Conservation (phyloP, 768 basidiomycete species). For the Tylopilus sp. region DNA sequence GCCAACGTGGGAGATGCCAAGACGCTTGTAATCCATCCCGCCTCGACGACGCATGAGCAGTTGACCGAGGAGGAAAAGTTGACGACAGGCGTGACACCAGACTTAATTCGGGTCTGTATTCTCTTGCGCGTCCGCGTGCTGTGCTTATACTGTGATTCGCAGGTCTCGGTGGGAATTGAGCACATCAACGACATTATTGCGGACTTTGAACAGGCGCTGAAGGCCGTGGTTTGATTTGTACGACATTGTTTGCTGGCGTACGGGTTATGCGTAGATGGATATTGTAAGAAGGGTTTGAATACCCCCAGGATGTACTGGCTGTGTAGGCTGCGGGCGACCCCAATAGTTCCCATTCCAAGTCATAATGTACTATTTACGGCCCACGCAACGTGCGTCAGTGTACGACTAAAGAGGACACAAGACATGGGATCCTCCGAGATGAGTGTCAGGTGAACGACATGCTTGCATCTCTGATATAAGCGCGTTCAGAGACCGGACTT, state of each 20-base stretch:
- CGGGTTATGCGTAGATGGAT: not conserved
- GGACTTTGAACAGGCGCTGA: conserved; percentile 42
- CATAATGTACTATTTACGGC: too few species aligned
- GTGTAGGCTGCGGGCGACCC: not conserved
- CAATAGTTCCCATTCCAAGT: not conserved
- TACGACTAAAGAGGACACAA: too few species aligned
- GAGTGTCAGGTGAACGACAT: too few species aligned
- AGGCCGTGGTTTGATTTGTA: conserved; percentile 12
- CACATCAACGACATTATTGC: conserved; percentile 45
- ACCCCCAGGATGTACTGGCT: not conserved
- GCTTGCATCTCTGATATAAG: too few species aligned
- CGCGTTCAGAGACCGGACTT: too few species aligned
- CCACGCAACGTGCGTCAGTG: too few species aligned
- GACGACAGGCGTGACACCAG: conserved; percentile 48
- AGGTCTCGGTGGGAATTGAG: conserved; percentile 46
- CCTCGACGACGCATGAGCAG: conserved; percentile 59
- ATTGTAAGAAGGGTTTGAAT: conserved; percentile 1
- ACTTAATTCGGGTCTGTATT: conserved; percentile 51
- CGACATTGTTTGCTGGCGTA: not conserved
- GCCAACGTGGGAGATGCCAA: conserved; percentile 71
- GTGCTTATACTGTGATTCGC: not conserved
- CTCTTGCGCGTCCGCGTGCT: not conserved
- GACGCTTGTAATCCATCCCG: conserved; percentile 60
- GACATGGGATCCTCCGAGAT: too few species aligned
- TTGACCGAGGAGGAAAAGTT: conserved; percentile 46